Base-by-base conservation (phyloP, 2,329 filamentous ascomycete species). In the Aspergillus chevalieri region DNA sequence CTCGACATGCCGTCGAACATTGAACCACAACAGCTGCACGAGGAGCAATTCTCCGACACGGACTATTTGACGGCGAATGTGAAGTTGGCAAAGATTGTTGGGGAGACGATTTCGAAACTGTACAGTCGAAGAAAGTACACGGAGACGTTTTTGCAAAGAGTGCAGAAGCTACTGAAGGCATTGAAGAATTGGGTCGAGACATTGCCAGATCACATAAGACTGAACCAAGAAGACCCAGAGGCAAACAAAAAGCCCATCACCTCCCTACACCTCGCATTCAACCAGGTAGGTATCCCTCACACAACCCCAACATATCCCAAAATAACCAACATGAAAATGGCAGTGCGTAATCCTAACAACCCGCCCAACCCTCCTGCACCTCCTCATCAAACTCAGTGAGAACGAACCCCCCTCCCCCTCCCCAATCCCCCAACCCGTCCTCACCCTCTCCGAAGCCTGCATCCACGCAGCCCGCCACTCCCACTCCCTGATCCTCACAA, bases 261-360 rank as follows among this genome's bases (percentile, higher is more conserved):
- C 46, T 69, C 58, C 22, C 46, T 71, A 21, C 68, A 71, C 49
- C 58, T 71, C 44, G 61, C 66, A n/a, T 71, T 71, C 45, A 71
- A 65, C 15, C 59, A 67, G 47, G 57, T 61, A 48, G 21, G 9
- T 4, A 15, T 36, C n/a, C 12, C 21, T 22, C 21, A 22, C 6
- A 22, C 21, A 22, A 22, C 21, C 21, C 4, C 21, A 22, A 22
- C 4, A 22, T 26, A 10, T 5, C 21, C 21, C 21, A 41, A 41
- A 21, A 19, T 7, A 17, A 17, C 8, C 6, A 41, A 41, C 17
- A 41, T 46, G 8, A 67, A 22, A 22, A 22, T 17, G 17, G 17
- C 21, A 22, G 62, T 73, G 70, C 43, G 65, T 70, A 3, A 71
- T 71, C 17, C 56, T 71, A 10, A 65, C 69, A 3, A 72, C 69